A percentile compares a stretch with the other conserved stretches of the same genome.
phyloP scores from a whole-genome alignment of 2,329 filamentous ascomycete genomes.

The Aspergillus luchuensis region DNA sequence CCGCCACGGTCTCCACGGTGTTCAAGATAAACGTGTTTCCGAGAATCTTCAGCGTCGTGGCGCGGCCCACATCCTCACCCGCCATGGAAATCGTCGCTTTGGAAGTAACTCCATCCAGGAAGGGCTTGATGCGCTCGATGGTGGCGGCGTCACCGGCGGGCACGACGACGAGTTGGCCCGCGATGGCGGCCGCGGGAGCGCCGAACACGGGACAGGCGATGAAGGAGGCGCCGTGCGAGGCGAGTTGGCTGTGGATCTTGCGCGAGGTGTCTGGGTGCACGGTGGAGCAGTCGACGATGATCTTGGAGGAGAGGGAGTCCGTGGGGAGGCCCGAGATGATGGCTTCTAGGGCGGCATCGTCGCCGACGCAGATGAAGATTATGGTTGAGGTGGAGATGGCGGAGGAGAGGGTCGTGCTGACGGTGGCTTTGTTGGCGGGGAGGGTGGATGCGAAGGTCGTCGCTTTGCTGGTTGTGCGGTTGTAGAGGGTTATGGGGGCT shows the following conservation, averaged over 20 bases:
- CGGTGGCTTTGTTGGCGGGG: constrained; percentile 62
- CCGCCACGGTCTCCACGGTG: constrained; percentile 77
- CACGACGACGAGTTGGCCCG: constrained; percentile 71
- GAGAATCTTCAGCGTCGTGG: constrained; percentile 74
- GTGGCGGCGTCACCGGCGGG: constrained; percentile 65
- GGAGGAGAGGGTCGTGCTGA: constrained; percentile 65
- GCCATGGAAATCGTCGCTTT: constrained; percentile 70
- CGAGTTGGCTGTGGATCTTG: constrained; percentile 59
- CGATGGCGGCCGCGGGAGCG: constrained; percentile 52
- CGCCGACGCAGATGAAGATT: constrained; percentile 77
- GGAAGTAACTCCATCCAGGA: constrained; percentile 71
- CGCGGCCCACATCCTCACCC: constrained; percentile 68
- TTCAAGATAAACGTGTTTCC: constrained; percentile 86
- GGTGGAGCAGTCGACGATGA: constrained; percentile 86
- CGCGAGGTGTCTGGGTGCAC: constrained; percentile 81
- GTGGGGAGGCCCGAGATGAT: constrained; percentile 57
- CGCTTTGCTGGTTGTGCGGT: constrained; percentile 71
- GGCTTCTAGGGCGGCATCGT: constrained; percentile 71
- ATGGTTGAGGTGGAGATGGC: constrained; percentile 71
- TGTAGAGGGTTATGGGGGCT: constrained; percentile 74
- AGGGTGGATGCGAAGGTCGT: constrained; percentile 65
- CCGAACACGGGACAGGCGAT: constrained; percentile 66
- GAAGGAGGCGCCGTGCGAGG: constrained; percentile 67
- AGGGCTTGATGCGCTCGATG: constrained; percentile 68
- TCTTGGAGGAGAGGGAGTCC: constrained; percentile 64